phyloP scores from a whole-genome alignment of 805 yeast species.

The Candida dajiaensis region DNA sequence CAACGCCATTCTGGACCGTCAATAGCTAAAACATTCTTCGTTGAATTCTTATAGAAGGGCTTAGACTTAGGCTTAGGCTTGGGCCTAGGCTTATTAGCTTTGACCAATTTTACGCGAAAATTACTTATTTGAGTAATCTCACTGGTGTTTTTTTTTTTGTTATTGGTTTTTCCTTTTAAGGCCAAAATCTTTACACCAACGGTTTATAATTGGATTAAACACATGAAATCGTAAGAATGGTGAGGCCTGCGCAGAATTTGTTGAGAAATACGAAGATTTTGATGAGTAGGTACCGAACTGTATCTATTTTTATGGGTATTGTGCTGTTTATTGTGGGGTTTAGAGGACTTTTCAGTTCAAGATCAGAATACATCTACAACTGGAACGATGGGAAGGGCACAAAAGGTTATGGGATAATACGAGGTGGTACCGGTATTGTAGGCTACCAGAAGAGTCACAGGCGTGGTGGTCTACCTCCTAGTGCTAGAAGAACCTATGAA shows the following conservation, averaged over 20 bases:
- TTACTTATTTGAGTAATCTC: too few relatives aligned
- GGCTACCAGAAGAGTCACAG: constrained; percentile 19
- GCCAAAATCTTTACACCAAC: too few relatives aligned
- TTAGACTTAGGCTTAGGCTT: too few relatives aligned
- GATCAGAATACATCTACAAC: constrained; percentile 12
- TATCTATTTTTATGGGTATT: not conserved
- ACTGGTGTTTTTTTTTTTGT: too few relatives aligned
- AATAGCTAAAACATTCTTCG: too few relatives aligned
- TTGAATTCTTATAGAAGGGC: too few relatives aligned
- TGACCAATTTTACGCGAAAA: too few relatives aligned
- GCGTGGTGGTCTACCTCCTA: constrained; percentile 22
- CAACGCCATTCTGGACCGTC: too few relatives aligned
- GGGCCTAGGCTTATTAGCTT: too few relatives aligned
- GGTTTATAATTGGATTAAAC: too few relatives aligned
- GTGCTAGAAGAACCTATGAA: constrained; percentile 9
- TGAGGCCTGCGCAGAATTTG: not conserved
- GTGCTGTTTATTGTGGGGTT: not conserved
- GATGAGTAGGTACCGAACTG: constrained; percentile 9
- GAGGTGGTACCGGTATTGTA: constrained; percentile 23
- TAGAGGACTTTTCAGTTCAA: not conserved
- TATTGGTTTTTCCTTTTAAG: not conserved
- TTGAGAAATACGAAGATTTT: not conserved
- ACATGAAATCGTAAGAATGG: not conserved
- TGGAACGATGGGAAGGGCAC: constrained; percentile 19
- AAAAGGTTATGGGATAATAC: constrained; percentile 19